Base-by-base conservation (phyloP, 768 basidiomycete species). In the Lactarius hengduanensis region DNA sequence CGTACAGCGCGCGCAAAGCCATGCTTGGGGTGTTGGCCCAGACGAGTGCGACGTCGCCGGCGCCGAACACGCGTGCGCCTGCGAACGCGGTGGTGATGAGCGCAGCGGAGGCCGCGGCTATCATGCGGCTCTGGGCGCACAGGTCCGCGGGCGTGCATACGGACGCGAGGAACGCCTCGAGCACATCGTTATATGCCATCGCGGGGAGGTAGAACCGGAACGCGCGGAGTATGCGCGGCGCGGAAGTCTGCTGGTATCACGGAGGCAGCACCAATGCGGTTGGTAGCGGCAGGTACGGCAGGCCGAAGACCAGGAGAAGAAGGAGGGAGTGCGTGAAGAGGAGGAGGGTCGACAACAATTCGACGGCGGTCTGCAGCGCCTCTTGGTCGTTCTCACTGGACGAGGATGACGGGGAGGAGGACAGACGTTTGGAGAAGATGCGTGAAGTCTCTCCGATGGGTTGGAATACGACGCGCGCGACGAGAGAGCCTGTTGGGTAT, bases 121-220 rank as follows among this genome's bases (percentile, higher is more conserved):
- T 91, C 86, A 88, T 92, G 82, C 85, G 80, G 71, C 87, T 90
- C 75, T 96, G 94, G 8, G 73, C 74, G 57, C 79, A 84, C 11
- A 98, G 77, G 74, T 95, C 89, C 1, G 76, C 71, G 0, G 89
- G 81, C 1, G 81, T 80, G 1, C 94, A 91, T 2, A 88, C 86
- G 62, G 92, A 89, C 3, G 91, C 86, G 70, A 96, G 81, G 76
- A 97, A 96, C 0, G 96, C 93, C 74, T 99, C 97, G n/a, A 96
- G 78, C 0, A 92, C 84, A 2, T 97, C 97, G 73, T 98, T 99
- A 70, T 94, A 77, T 5, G 91, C 91, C 72, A 99, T 83, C 26
- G 91, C 83, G 0, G 97, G 97, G 70, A 98, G 89, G 71, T 96
- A 96, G 80, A 85, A 89, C 28, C 94, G 76, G 85, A 95, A 99